Conservation (phyloP, 805 yeast species). For the Lachancea mirantina region DNA sequence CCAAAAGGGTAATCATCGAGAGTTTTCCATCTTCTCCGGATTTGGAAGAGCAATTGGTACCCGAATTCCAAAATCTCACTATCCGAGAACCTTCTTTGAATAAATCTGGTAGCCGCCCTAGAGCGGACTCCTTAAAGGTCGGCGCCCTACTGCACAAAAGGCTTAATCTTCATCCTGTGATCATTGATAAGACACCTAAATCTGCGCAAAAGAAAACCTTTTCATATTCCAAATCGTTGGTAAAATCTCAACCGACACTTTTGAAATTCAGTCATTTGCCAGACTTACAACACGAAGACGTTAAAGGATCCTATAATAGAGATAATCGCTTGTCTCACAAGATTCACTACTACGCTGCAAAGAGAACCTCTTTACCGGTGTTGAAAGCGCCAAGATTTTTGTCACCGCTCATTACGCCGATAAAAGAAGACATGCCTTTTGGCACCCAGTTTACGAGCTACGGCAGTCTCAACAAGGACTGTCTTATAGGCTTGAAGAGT, state of each 20-base stretch:
- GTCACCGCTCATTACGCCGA: too few species aligned
- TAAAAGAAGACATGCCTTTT: too few species aligned
- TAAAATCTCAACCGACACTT: constrained; percentile 8
- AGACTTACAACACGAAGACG: constrained; percentile 12
- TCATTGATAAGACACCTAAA: constrained; percentile 28
- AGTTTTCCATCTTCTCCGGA: neutral
- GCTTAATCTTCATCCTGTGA: constrained; percentile 36
- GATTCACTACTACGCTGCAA: too few species aligned
- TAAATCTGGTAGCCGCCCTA: too few species aligned
- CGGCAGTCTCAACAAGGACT: too few species aligned
- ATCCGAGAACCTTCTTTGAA: constrained; percentile 3
- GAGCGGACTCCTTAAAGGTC: constrained; percentile 23
- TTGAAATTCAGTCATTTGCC: constrained; percentile 19
- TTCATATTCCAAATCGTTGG: constrained; percentile 9
- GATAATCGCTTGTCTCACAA: too few species aligned
- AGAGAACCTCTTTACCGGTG: too few species aligned
- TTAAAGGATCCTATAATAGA: too few species aligned
- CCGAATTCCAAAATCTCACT: constrained; percentile 4
- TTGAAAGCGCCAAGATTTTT: too few species aligned
- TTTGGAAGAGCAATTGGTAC: neutral
- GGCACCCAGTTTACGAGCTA: too few species aligned
- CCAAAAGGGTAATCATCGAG: too few species aligned
- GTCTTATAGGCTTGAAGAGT: too few species aligned
- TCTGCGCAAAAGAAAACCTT: constrained; percentile 19
- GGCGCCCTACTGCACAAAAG: constrained; percentile 37